Conservation (phyloP, 2,329 filamentous ascomycete genomes). For the Dothistroma pini region DNA sequence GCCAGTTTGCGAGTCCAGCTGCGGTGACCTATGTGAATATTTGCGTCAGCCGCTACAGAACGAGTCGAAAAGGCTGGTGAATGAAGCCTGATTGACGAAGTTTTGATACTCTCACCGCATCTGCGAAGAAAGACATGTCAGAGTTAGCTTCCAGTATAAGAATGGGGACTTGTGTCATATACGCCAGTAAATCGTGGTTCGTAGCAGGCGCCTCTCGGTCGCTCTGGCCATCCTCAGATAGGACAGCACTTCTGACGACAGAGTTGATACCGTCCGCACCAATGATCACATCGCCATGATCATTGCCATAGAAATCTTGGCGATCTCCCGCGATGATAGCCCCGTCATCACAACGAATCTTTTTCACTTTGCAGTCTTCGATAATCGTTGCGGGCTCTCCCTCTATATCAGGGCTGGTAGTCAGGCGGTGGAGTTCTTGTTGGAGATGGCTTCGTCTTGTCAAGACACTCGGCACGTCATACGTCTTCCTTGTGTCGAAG, state of each 20-base stretch:
- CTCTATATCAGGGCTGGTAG: slow-evolving; percentile 8
- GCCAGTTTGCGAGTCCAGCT: slow-evolving; percentile 11
- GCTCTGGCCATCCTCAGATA: slow-evolving; percentile 4
- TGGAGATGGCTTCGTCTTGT: slow-evolving; percentile 9
- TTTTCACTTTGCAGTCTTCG: slow-evolving; percentile 2
- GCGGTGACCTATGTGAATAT: neutral
- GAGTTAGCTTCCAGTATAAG: neutral
- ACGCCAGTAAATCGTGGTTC: slow-evolving; percentile 14
- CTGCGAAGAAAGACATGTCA: slow-evolving; percentile 7
- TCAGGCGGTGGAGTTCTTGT: slow-evolving; percentile 11
- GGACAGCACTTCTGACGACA: slow-evolving; percentile 9
- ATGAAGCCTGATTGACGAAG: too few relatives aligned
- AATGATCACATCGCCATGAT: slow-evolving; percentile 12
- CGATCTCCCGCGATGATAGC: slow-evolving; percentile 3
- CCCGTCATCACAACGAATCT: slow-evolving; percentile 5
- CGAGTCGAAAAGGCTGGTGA: too few relatives aligned
- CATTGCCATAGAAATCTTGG: slow-evolving; percentile 5
- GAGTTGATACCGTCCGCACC: slow-evolving; percentile 17
- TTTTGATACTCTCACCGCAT: neutral
- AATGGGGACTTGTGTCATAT: slow-evolving; percentile 13
- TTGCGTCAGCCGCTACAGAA: neutral
- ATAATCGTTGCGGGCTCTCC: slow-evolving; percentile 8
- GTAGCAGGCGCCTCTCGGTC: slow-evolving; percentile 5
- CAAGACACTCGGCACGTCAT: slow-evolving; percentile 8
- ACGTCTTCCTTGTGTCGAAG: slow-evolving; percentile 13